Evolutionary conservation across 2,329 filamentous ascomycete genomes (phyloP).

Genomic region (Atkinsonella hypoxylon): DNA sequence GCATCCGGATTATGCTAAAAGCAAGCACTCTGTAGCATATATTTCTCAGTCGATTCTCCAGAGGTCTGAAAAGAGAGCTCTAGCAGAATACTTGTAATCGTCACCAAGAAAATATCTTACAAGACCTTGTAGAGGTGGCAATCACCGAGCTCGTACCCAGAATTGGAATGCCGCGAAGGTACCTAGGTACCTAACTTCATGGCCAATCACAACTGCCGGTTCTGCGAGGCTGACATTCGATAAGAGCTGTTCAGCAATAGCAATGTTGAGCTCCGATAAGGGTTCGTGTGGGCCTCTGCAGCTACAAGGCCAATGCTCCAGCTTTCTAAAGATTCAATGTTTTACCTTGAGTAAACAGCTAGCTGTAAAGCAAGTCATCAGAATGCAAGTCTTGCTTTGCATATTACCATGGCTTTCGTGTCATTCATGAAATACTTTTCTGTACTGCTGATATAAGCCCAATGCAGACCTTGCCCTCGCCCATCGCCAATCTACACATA

Average conservation of each 20-base stretch:
- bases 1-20: no score
- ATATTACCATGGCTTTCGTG: conserved; percentile 2
- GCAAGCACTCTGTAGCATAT: no score
- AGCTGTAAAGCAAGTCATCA: not conserved
- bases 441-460: conserved; percentile 4
- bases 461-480: not conserved
- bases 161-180: no score
- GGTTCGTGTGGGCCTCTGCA: not conserved
- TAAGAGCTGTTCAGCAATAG: conserved; percentile 4
- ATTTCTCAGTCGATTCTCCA: not conserved
- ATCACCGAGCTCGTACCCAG: no score
- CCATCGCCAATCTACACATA: not conserved
- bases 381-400: no score
- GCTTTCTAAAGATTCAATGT: no score
- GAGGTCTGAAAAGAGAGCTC: not conserved
- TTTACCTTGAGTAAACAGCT: not conserved
- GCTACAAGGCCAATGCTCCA: not conserved
- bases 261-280: conserved; percentile 4
- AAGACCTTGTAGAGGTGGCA: no score
- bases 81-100: no score
- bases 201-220: not conserved
- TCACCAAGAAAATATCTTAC: no score
- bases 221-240: conserved; percentile 9
- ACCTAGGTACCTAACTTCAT: no score
- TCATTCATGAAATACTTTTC: conserved; percentile 2